Evolutionary conservation across 768 basidiomycete genomes (phyloP).

Genomic region (Trametes villosa): DNA sequence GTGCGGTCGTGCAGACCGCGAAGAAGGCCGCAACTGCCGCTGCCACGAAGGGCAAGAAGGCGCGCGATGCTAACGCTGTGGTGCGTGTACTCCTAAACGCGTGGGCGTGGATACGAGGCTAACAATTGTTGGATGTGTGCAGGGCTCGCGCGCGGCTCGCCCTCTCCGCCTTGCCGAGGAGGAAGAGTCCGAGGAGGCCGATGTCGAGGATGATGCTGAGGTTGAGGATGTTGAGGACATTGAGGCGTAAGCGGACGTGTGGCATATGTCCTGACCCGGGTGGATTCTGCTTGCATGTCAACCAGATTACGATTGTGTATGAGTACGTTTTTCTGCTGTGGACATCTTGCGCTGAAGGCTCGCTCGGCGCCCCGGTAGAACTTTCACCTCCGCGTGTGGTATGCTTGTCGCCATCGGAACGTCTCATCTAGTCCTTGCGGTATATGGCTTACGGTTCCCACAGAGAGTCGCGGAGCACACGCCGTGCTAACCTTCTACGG

Average conservation of each 20-base stretch:
- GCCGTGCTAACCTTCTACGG: too few relatives aligned
- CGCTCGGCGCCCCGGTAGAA: too few relatives aligned
- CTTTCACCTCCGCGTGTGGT: too few relatives aligned
- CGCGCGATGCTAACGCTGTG: conserved; percentile 8
- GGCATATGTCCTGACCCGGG: background rate
- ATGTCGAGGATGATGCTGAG: background rate
- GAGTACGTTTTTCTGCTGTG: conserved; percentile 13
- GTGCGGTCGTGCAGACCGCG: conserved; percentile 49
- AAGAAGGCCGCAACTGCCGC: background rate
- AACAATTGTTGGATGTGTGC: too few relatives aligned
- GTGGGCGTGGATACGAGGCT: too few relatives aligned
- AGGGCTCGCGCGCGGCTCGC: conserved; percentile 13
- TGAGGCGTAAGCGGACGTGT: background rate
- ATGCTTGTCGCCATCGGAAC: too few relatives aligned
- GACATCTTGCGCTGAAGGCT: too few relatives aligned
- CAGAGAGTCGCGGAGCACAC: too few relatives aligned
- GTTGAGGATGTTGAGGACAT: background rate
- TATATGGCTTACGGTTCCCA: too few relatives aligned
- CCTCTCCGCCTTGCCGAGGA: background rate
- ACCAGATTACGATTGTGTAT: conserved; percentile 1
- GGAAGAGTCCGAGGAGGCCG: background rate
- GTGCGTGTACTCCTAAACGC: background rate
- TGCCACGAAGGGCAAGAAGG: conserved; percentile 1
- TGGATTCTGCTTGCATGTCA: background rate
- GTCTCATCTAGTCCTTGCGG: too few relatives aligned